A percentile compares a stretch with the other conserved stretches of the same genome.
Conservation (phyloP, 164 flowering plant genomes). For the Nelumbo lutea region DNA sequence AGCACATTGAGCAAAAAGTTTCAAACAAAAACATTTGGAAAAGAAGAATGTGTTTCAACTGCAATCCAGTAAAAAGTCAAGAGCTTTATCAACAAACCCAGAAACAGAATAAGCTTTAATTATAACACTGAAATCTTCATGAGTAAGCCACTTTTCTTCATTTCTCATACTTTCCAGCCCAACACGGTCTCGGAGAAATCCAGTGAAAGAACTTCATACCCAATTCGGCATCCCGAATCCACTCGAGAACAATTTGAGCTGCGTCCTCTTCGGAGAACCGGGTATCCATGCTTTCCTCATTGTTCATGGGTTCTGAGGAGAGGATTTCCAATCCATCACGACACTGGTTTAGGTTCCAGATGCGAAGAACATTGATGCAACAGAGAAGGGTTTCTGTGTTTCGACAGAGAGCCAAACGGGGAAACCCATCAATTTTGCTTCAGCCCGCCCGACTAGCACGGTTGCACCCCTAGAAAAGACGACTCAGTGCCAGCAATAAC, state of each 20-base stretch:
- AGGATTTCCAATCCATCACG: slow-evolving; percentile 38
- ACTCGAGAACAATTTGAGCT: slow-evolving; percentile 56
- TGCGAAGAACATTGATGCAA: slow-evolving; percentile 46
- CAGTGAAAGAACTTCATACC: slow-evolving; percentile 61
- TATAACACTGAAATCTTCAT: slow-evolving; percentile 41
- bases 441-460: too few relatives aligned
- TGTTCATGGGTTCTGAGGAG: slow-evolving; percentile 35
- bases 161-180: slow-evolving; percentile 31
- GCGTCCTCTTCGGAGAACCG: slow-evolving; percentile 34
- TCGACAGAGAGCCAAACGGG: slow-evolving; percentile 32
- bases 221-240: slow-evolving; percentile 34
- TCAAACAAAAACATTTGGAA: slow-evolving; percentile 53
- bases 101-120: slow-evolving; percentile 44
- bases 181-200: slow-evolving; percentile 20
- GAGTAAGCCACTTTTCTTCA: slow-evolving; percentile 34
- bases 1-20: slow-evolving; percentile 57
- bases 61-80: slow-evolving; percentile 33
- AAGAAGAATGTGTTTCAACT: slow-evolving; percentile 14
- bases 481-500: too few relatives aligned
- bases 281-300: slow-evolving; percentile 37
- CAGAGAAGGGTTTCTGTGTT: slow-evolving; percentile 33
- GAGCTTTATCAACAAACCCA: slow-evolving; percentile 50
- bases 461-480: too few relatives aligned
- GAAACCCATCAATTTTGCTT: too few relatives aligned
- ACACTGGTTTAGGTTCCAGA: slow-evolving; percentile 27